Evolutionary conservation across 768 basidiomycete genomes (phyloP).

Genomic region (Tubosaeta brunneosetosa): DNA sequence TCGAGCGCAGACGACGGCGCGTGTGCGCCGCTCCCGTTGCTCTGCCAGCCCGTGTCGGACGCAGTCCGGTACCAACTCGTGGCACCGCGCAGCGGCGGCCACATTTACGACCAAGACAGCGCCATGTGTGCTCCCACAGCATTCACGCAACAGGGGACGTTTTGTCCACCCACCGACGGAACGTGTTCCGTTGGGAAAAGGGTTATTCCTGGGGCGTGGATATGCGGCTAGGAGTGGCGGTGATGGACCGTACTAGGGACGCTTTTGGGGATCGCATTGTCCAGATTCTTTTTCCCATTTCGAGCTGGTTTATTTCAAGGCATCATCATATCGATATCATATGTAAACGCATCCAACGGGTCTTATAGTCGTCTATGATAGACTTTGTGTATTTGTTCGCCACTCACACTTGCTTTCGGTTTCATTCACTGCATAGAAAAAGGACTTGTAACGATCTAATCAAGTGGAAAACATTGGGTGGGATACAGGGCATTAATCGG

Average conservation of each 20-base stretch:
- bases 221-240: conserved; percentile 20
- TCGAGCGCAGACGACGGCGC: conserved; percentile 16
- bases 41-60: conserved; percentile 33
- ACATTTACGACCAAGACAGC: too few species aligned
- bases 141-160: conserved; percentile 19
- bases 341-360: conserved; percentile 22
- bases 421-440: not conserved
- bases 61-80: conserved; percentile 28
- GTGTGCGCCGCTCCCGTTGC: conserved; percentile 19
- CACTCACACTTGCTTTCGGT: not conserved
- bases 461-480: conserved; percentile 3
- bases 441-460: not conserved
- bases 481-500: conserved; percentile 5
- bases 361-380: conserved; percentile 15
- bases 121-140: not conserved
- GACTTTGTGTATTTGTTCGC: conserved; percentile 17
- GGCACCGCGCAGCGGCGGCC: not conserved
- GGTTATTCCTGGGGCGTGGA: conserved; percentile 19
- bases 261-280: not conserved
- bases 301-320: conserved; percentile 15
- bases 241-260: conserved; percentile 3
- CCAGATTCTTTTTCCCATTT: not conserved
- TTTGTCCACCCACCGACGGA: conserved; percentile 11
- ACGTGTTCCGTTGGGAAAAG: conserved; percentile 15
- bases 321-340: conserved; percentile 20